A percentile compares a stretch with the other conserved stretches of the same genome.
Evolutionary conservation across 2,329 filamentous ascomycete species (phyloP).

Genomic region (Pleomassaria siparia): DNA sequence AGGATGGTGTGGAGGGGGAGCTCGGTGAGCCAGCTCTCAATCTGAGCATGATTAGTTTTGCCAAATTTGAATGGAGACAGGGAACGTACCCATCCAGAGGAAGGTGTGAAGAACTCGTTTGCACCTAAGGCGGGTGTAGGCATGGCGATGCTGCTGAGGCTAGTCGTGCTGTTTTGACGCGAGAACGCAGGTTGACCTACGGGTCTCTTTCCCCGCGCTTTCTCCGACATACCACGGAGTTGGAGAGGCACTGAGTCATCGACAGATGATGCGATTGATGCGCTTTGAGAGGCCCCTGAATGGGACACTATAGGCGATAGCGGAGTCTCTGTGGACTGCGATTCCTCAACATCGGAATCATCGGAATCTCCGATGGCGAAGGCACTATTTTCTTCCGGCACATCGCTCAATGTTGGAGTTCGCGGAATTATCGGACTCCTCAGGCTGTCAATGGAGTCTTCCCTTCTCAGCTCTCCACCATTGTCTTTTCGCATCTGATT

Average conservation of each 20-base stretch:
- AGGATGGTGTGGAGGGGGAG: constrained; percentile 85
- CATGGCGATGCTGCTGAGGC: constrained; percentile 67
- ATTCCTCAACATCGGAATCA: constrained; percentile 65
- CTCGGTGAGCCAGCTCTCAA: constrained; percentile 91
- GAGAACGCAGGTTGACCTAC: constrained; percentile 81
- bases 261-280: constrained; percentile 66
- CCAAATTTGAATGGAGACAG: background rate
- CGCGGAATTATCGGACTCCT: constrained; percentile 63
- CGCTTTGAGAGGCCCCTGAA: constrained; percentile 57
- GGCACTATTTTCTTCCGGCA: constrained; percentile 75
- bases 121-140: constrained; percentile 59
- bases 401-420: constrained; percentile 62
- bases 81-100: constrained; percentile 66
- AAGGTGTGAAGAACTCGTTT: constrained; percentile 71
- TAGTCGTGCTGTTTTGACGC: constrained; percentile 85
- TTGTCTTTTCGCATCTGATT: constrained; percentile 69
- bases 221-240: constrained; percentile 91
- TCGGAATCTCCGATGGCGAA: constrained; percentile 85
- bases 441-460: constrained; percentile 68
- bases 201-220: constrained; percentile 93
- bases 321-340: constrained; percentile 39
- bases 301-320: constrained; percentile 34
- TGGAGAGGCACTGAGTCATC: constrained; percentile 84
- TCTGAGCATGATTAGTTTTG: constrained; percentile 51
- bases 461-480: constrained; percentile 41